Evolutionary conservation across 306 rosid genomes (phyloP).

Genomic region (Quercus dentata): DNA sequence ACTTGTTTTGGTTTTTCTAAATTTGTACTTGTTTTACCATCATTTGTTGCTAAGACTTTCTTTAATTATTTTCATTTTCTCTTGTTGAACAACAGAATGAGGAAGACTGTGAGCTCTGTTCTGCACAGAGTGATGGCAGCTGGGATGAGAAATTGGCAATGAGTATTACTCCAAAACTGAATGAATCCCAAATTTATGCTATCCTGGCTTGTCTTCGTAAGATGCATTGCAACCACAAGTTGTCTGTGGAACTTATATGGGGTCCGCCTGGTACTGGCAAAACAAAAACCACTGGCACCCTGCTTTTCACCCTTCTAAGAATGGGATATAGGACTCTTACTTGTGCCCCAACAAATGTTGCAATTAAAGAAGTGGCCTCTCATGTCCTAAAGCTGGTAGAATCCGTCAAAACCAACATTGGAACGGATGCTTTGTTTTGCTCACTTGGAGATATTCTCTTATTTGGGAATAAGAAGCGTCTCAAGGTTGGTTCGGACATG

Average conservation of each 20-base stretch:
- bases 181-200: slow-evolving; percentile 55
- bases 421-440: slow-evolving; percentile 21
- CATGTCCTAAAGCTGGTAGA: slow-evolving; percentile 49
- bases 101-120: slow-evolving; percentile 22
- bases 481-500: slow-evolving; percentile 48
- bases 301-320: slow-evolving; percentile 39
- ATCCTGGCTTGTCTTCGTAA: slow-evolving; percentile 46
- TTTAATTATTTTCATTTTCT: slow-evolving; percentile 10
- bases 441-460: slow-evolving; percentile 55
- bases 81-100: slow-evolving; percentile 30
- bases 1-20: background rate
- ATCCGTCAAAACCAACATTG: slow-evolving; percentile 5
- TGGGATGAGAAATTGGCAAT: background rate
- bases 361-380: slow-evolving; percentile 64
- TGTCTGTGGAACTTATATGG: slow-evolving; percentile 62
- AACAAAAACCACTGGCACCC: slow-evolving; percentile 50
- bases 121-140: background rate
- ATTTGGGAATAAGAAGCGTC: slow-evolving; percentile 65
- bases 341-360: slow-evolving; percentile 82
- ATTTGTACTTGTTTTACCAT: background rate
- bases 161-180: slow-evolving; percentile 27
- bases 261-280: slow-evolving; percentile 93
- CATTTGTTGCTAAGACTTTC: background rate
- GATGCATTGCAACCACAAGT: slow-evolving; percentile 18
- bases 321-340: slow-evolving; percentile 53